These are phyloP conservation scores for Euphorbia schlechtendalii DNA, from an alignment of 441 rosid species.

Conservation along the genomic window DNA sequence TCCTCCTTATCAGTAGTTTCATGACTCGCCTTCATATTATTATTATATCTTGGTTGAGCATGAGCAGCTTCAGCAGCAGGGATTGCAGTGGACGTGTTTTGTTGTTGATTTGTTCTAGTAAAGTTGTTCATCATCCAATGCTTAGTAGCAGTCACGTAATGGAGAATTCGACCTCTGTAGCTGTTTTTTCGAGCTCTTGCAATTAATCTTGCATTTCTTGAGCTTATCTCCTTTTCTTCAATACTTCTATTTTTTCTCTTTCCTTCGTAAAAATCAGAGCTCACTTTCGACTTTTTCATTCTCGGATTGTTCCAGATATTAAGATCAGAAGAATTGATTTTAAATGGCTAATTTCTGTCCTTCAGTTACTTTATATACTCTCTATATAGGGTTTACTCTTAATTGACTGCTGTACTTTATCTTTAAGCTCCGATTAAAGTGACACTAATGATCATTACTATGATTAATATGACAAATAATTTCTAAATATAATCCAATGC, in stretches of 20 bases:
- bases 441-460: background rate
- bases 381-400: background rate
- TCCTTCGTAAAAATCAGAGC: conserved; percentile 16
- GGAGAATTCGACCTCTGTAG: background rate
- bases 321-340: background rate
- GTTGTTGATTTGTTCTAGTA: background rate
- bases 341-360: background rate
- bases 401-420: background rate
- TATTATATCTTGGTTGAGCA: background rate
- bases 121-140: background rate
- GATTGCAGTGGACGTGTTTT: background rate
- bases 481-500: background rate
- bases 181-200: conserved; percentile 18
- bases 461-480: background rate
- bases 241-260: conserved; percentile 7
- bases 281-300: conserved; percentile 23
- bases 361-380: background rate
- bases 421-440: background rate
- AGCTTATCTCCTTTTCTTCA: conserved; percentile 9
- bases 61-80: background rate
- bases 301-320: background rate
- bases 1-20: background rate
- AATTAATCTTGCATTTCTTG: conserved; percentile 14
- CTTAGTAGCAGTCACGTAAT: background rate
- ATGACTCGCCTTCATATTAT: background rate